Percentiles rank a stretch among this genome's conserved stretches.
Conservation (phyloP, 2,329 filamentous ascomycete species). For the Colletotrichum eremochloae region DNA sequence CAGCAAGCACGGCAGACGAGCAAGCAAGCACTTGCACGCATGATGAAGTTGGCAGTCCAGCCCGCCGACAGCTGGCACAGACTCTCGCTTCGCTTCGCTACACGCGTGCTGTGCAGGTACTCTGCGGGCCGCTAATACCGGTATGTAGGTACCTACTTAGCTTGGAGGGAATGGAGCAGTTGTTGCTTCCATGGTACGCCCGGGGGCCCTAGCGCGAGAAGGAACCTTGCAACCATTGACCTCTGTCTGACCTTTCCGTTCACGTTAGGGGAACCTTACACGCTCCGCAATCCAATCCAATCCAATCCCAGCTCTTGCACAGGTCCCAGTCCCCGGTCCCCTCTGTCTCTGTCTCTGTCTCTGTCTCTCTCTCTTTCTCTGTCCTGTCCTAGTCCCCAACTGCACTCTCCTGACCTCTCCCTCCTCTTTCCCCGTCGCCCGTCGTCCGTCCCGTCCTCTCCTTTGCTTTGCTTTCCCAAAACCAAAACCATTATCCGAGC, state of each 20-base stretch:
- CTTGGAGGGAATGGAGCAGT: conserved; percentile 1
- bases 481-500: conserved; percentile 41
- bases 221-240: conserved; percentile 35
- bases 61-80: conserved; percentile 15
- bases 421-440: conserved; percentile 33
- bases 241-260: conserved; percentile 36
- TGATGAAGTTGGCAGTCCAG: neutral
- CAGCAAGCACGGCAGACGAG: neutral
- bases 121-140: neutral
- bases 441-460: conserved; percentile 39
- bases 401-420: conserved; percentile 20
- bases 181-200: conserved; percentile 34
- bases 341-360: neutral
- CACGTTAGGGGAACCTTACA: conserved; percentile 39
- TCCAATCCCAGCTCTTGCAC: conserved; percentile 25
- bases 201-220: conserved; percentile 34
- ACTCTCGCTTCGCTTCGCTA: conserved; percentile 15
- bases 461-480: conserved; percentile 43
- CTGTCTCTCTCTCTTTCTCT: neutral
- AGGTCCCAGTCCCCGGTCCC: neutral
- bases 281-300: conserved; percentile 40
- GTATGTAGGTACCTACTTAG: neutral
- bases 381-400: conserved; percentile 1
- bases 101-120: neutral
- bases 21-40: neutral